Evolutionary conservation across 805 yeast genomes (phyloP), one percentile per base, ranked within the genome.

Genomic region (Suhomyces faveliae): DNA sequence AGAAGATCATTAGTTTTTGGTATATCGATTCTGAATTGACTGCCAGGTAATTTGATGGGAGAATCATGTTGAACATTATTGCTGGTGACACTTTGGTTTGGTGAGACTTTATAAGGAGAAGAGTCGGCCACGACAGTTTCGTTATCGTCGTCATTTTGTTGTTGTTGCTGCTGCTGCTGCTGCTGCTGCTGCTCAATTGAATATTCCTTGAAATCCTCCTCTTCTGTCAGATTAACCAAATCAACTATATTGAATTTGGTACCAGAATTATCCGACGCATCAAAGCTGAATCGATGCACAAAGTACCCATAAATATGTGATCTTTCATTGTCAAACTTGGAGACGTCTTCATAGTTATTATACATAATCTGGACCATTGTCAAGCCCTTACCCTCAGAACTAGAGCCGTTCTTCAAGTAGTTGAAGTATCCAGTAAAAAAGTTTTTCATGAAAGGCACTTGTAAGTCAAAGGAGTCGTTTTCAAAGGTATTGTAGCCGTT

Each of bases 121-220:
- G 76, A 66, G 40, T 69, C 67, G 1, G 74, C 77, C 9, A 71
- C 40, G 6, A 70, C 73, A 1, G 77, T 72, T 39, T 65, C 75
- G 48, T 70, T 69, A 25, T 72, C 77, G 39, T 67, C 64, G 20
- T 54, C 49, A 33, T 19, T 9, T 24, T 24, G 27, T 10, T 24
- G 27, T 24, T 24, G 27, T 7, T 24, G 27, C 10, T 24, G 27
- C 9, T 33, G 37, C n/a, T 15, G 37, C 7, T 8, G 19, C 11
- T 15, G 37, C 24, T 33, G 15, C 5, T 22, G 30, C 9, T 30
- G 46, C 6, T n/a, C n/a, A 13, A 24, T n/a, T 20, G 30, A 17
- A 43, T 27, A 20, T 23, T 47, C 20, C 21, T 41, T 19, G 35
- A 21, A 13, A 39, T 15, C 43, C 15, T 46, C 51, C 6, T 42